A percentile compares a stretch with the other conserved stretches of the same genome.
phyloP scores from a whole-genome alignment of 805 yeast genomes.

The Starmera pachycereana region DNA sequence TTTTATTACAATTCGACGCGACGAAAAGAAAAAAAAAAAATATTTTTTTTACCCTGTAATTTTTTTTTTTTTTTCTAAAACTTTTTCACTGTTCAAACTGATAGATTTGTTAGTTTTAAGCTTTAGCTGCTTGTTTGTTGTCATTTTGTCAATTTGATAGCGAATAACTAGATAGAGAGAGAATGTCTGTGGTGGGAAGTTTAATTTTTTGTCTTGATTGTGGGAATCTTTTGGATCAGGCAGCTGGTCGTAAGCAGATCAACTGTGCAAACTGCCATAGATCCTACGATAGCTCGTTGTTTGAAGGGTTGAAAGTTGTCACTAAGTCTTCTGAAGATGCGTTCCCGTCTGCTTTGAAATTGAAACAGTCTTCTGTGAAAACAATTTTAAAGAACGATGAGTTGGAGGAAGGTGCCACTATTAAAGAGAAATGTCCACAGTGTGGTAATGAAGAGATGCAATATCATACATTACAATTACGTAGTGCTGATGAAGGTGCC shows the following conservation, averaged over 20 bases:
- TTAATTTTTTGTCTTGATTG: constrained; percentile 89
- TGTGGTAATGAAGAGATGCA: constrained; percentile 98
- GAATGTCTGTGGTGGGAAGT: constrained; percentile 92
- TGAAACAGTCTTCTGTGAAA: constrained; percentile 85
- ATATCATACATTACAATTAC: constrained; percentile 89
- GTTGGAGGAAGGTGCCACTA: constrained; percentile 89
- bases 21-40: neutral
- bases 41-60: neutral
- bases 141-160: neutral
- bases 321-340: constrained; percentile 89
- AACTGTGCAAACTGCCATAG: constrained; percentile 47
- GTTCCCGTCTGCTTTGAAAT: constrained; percentile 75
- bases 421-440: constrained; percentile 96
- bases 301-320: constrained; percentile 72
- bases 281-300: constrained; percentile 29
- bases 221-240: constrained; percentile 79
- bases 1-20: neutral
- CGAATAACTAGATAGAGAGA: neutral
- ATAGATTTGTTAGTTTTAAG: no score
- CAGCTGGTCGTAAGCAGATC: constrained; percentile 35
- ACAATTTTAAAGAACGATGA: constrained; percentile 70
- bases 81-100: no score
- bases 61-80: no score
- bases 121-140: neutral
- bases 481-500: constrained; percentile 99